These are phyloP conservation scores for Pharus latifolius DNA, from an alignment of 176 grass and related monocot genomes.

Conservation along the genomic window DNA sequence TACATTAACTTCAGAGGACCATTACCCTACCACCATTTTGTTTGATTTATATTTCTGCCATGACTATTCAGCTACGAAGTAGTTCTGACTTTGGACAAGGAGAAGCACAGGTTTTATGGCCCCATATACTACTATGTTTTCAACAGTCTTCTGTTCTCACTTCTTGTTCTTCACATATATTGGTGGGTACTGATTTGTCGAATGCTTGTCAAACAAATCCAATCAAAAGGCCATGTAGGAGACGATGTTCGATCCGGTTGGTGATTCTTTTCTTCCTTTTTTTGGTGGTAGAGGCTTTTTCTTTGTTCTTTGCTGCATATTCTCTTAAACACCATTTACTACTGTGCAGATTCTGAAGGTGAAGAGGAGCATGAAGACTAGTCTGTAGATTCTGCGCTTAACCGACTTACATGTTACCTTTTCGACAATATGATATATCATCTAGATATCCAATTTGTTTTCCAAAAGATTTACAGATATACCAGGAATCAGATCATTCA, in stretches of 20 bases:
- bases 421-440: constrained; percentile 5
- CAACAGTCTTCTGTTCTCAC: constrained; percentile 78
- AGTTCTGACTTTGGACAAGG: constrained; percentile 54
- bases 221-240: constrained; percentile 53
- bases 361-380: constrained; percentile 83
- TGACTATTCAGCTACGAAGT: constrained; percentile 84
- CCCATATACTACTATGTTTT: constrained; percentile 94
- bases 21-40: not conserved
- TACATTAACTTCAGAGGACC: not conserved
- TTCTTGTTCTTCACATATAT: constrained; percentile 87
- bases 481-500: constrained; percentile 17
- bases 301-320: not conserved
- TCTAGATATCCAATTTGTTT: not conserved
- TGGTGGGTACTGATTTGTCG: constrained; percentile 85
- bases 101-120: constrained; percentile 53
- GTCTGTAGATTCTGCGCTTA: not conserved
- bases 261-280: constrained; percentile 2
- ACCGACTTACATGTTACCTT: constrained; percentile 1
- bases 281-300: not conserved
- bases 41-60: not conserved
- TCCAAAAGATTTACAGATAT: constrained; percentile 11
- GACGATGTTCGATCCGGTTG: constrained; percentile 90
- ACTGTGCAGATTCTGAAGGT: constrained; percentile 75
- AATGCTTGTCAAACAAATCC: constrained; percentile 85
- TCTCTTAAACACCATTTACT: constrained; percentile 8